These are phyloP conservation scores for Zelonia costaricensis DNA, from an alignment of 208 protist species.

Conservation along the genomic window DNA sequence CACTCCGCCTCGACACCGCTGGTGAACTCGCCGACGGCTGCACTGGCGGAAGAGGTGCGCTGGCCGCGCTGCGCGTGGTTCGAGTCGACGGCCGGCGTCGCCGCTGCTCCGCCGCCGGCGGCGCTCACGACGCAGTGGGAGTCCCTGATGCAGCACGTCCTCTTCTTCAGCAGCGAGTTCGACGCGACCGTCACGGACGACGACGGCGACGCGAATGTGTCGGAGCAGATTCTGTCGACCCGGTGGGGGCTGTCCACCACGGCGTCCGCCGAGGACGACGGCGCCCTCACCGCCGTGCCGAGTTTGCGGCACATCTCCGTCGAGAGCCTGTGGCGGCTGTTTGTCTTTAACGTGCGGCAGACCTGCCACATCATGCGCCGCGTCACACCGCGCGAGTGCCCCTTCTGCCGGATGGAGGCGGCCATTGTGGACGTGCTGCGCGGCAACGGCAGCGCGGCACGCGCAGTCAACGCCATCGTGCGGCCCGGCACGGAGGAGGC, in stretches of 20 bases:
- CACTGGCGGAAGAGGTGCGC: constrained; percentile 10
- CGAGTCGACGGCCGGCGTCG: constrained; percentile 12
- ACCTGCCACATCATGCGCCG: constrained; percentile 38
- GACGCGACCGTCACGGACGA: constrained; percentile 28
- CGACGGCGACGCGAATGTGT: constrained; percentile 18
- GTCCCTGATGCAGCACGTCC: constrained; percentile 30
- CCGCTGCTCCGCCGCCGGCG: constrained; percentile 16
- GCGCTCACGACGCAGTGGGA: constrained; percentile 23
- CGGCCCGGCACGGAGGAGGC: constrained; percentile 1
- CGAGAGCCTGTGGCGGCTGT: constrained; percentile 43
- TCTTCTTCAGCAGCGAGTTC: constrained; percentile 39
- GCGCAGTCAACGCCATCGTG: constrained; percentile 1
- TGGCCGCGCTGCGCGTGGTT: constrained; percentile 40
- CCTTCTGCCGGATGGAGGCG: constrained; percentile 33
- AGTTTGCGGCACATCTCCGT: constrained; percentile 52
- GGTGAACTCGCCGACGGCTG: background rate
- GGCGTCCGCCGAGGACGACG: background rate
- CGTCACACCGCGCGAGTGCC: constrained; percentile 29
- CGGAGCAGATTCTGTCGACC: constrained; percentile 25
- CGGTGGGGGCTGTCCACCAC: constrained; percentile 16
- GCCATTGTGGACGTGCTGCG: constrained; percentile 24
- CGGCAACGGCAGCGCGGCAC: constrained; percentile 6
- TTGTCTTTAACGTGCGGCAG: constrained; percentile 54
- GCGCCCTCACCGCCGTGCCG: constrained; percentile 29
- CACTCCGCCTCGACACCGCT: background rate